Evolutionary conservation across 2,329 filamentous ascomycete genomes (phyloP), one percentile per base, ranked within the genome.

Genomic region (Sclerotinia glacialis): DNA sequence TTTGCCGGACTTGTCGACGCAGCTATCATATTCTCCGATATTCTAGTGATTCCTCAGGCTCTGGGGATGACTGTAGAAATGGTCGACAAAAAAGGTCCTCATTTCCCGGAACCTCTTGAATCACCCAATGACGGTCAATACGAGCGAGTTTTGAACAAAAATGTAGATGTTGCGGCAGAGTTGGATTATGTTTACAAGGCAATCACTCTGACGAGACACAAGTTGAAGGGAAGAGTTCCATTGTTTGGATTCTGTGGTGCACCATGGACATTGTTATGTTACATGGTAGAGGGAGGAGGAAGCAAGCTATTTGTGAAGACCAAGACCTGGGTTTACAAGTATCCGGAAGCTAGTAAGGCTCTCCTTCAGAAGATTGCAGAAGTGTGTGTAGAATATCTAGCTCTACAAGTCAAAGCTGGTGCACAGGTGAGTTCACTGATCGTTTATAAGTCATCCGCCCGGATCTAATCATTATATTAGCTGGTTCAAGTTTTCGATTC

Each of bases 41-140:
- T 99, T 71, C 86, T 99, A 47, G 95, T 99, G 55, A 93, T 99
- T 70, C 95, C 95, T 0, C 95, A 99, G 80, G 95, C 95, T 42
- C 91, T 99, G 87, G 95, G 95, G 0, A 99, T 99, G 95, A 84
- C 85, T n/a, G 95, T 99, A 37, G 91, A 98, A 78, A 99, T 99
- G 95, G 84, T 98, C 14, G 93, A 97, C 78, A 96, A 95, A 80
- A 96, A 97, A 79, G 95, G 95, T 0, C 95, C 95, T 14, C 91
- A 96, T 77, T 99, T 99, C 78, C 95, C 95, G 0, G 82, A 90
- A 56, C 95, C 95, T 18, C 83, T 99, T 68, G 83, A 85, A 76
- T 87, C 85, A 49, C 94, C 95, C 3, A 84, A 89, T 62, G 93
- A 97, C 76, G 85, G 85, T 69, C 93, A 98, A 79, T 98, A 96